Percentiles rank a stretch among this genome's conserved stretches.
These are phyloP conservation scores for Rachicladosporium sp. DNA, from an alignment of 2,329 filamentous ascomycete species.

Conservation along the genomic window DNA sequence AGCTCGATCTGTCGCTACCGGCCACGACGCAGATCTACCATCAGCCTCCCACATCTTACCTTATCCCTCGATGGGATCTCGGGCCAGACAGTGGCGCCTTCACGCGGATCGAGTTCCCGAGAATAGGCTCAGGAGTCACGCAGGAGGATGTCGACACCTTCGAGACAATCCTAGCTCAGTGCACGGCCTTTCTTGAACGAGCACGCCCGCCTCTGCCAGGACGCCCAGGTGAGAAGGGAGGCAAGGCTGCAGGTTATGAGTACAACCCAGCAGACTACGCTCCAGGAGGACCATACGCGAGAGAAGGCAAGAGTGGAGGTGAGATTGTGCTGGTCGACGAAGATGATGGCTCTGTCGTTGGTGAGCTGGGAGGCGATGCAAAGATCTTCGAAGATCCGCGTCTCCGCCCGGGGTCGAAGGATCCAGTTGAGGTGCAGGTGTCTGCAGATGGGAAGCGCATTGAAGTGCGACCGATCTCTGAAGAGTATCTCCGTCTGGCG, in stretches of 20 bases:
- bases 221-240: conserved; percentile 19
- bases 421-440: conserved; percentile 69
- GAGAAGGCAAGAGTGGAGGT: conserved; percentile 35
- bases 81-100: conserved; percentile 82
- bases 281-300: conserved; percentile 53
- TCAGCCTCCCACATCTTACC: conserved; percentile 80
- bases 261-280: conserved; percentile 78
- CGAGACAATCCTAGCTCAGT: conserved; percentile 95
- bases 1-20: conserved; percentile 84
- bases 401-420: conserved; percentile 80
- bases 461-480: conserved; percentile 53
- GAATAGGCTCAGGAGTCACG: conserved; percentile 56
- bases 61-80: conserved; percentile 91
- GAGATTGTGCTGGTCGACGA: conserved; percentile 91
- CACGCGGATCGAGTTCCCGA: conserved; percentile 81
- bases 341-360: conserved; percentile 89
- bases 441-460: conserved; percentile 56
- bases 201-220: conserved; percentile 46
- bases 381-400: conserved; percentile 64
- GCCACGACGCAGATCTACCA: conserved; percentile 97
- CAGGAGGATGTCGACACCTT: conserved; percentile 95
- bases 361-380: conserved; percentile 74
- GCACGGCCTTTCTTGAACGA: conserved; percentile 86
- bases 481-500: conserved; percentile 63
- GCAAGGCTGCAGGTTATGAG: conserved; percentile 18